Base-by-base conservation (phyloP, 768 basidiomycete species). In the Lactarius vividus region DNA sequence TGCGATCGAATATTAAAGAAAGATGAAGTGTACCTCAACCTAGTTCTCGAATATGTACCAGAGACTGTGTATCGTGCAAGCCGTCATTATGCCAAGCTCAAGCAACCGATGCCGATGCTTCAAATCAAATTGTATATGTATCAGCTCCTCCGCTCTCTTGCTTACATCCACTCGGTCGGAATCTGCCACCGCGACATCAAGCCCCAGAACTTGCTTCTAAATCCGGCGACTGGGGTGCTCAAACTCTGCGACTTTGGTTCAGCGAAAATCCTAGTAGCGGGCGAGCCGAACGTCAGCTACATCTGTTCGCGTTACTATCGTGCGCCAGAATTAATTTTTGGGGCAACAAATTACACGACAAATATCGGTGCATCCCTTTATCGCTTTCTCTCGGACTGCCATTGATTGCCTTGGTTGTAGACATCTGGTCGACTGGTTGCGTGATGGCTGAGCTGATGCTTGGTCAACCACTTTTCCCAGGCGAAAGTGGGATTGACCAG, bases 111-210 rank as follows among this genome's bases (percentile, higher is more conserved):
- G 97, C 97, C 97, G 35, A 98, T 95, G 88, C 87, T 97, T 60
- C 97, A 98, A 82, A 96, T 99, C 83, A 98, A 98, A 82, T 80
- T 99, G 74, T 99, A 99, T 83, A 98, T 98, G 96, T 97, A 98
- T 79, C 94, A 99, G 79, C 91, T 99, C 72, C 83, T 99, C 70
- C 94, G 97, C 67, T 99, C 97, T 18, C 84, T 99, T 67, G 95
- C 96, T 70, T 98, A 99, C 84, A 99, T 99, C 77, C 97, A 99
- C 76, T 98, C 95, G 23, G 93, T 98, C 71, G 97, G 97, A 74
- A 99, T 98, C 73, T 99, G 97, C 77, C 97, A 99, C 80, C 92
- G 97, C 74, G 97, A 99, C 77, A 99, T 99, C 85, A 99, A 99
- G 80, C 97, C 97, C 11, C 97, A 99, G 86, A 99, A 99, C 78